phyloP scores from a whole-genome alignment of 306 rosid species.

The Rosa multiflora region DNA sequence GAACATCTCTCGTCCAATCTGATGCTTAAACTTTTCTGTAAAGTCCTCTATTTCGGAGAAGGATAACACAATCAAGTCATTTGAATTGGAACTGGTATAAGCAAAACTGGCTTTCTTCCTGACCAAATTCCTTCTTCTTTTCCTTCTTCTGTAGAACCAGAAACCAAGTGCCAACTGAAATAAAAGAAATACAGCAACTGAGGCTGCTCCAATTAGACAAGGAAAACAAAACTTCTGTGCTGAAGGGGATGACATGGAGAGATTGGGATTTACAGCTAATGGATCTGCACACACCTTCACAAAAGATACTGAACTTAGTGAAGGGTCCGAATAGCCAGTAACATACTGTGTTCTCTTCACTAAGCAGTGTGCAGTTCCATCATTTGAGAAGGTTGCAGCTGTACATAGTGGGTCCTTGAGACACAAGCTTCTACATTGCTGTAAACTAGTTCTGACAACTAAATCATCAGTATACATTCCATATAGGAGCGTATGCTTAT shows the following conservation, averaged over 20 bases:
- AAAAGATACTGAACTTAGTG: conserved; percentile 59
- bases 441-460: conserved; percentile 43
- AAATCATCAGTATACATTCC: conserved; percentile 58
- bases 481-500: conserved; percentile 45
- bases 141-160: conserved; percentile 46
- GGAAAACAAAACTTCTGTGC: conserved; percentile 45
- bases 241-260: conserved; percentile 24
- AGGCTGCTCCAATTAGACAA: conserved; percentile 58
- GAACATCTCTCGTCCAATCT: conserved; percentile 58
- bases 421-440: conserved; percentile 60
- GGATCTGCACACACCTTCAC: conserved; percentile 70
- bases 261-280: conserved; percentile 57
- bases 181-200: conserved; percentile 42
- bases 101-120: conserved; percentile 38
- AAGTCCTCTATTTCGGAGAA: conserved; percentile 60
- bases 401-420: conserved; percentile 50
- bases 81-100: conserved; percentile 41
- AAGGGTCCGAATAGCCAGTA: conserved; percentile 63
- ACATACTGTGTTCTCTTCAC: conserved; percentile 51
- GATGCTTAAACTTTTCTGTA: conserved; percentile 52
- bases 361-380: conserved; percentile 64
- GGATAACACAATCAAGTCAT: conserved; percentile 51
- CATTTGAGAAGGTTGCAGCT: conserved; percentile 63
- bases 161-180: conserved; percentile 60
- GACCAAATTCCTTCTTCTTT: conserved; percentile 35